Evolutionary conservation across 1,139 yeast species (phyloP).

Genomic region (Kodamaea suecica): DNA sequence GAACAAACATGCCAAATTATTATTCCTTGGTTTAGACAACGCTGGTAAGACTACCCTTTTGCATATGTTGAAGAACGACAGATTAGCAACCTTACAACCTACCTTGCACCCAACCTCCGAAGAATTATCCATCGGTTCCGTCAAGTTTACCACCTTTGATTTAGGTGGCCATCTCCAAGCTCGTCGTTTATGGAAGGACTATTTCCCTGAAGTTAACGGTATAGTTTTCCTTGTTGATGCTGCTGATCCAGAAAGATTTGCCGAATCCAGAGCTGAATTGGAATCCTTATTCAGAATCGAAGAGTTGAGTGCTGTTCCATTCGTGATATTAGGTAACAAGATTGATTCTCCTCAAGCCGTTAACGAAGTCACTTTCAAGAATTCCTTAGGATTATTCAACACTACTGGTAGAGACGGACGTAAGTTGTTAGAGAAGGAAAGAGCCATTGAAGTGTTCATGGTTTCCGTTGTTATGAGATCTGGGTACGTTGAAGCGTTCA

Average conservation of each 20-base stretch:
- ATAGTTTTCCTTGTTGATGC: conserved; percentile 96
- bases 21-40: conserved; percentile 94
- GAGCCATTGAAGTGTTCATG: conserved; percentile 97
- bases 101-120: conserved; percentile 98
- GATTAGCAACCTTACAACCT: conserved; percentile 96
- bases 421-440: conserved; percentile 67
- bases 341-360: conserved; percentile 94
- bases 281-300: conserved; percentile 91
- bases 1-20: conserved; percentile 96
- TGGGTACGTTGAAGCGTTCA: conserved; percentile 94
- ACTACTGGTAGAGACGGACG: conserved; percentile 81
- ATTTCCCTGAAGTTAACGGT: conserved; percentile 98
- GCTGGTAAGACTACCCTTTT: conserved; percentile 97
- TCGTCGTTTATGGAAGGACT: conserved; percentile 98
- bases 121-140: conserved; percentile 94
- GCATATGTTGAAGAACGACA: conserved; percentile 96
- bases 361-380: conserved; percentile 90
- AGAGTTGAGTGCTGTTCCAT: conserved; percentile 86
- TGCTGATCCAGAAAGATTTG: conserved; percentile 93
- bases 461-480: conserved; percentile 96
- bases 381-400: conserved; percentile 77
- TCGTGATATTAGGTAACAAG: conserved; percentile 91
- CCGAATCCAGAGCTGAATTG: conserved; percentile 91
- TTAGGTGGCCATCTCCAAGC: conserved; percentile 99
- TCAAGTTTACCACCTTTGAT: conserved; percentile 95